Conservation (phyloP, 164 flowering plant genomes). For the Stephania japonica region DNA sequence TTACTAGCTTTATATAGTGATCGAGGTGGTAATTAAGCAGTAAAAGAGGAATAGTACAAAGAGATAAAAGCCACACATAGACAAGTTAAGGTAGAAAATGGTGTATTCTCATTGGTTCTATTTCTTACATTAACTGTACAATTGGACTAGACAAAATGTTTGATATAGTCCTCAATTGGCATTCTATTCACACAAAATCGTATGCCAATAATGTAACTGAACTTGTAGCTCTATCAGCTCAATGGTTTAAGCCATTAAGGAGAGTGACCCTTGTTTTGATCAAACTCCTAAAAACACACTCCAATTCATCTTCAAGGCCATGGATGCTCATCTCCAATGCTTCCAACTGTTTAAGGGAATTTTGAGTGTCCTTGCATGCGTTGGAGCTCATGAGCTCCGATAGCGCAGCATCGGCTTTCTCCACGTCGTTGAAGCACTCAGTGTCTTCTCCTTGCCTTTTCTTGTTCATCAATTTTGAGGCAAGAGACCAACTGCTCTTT, state of each 20-base stretch:
- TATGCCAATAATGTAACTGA: no score
- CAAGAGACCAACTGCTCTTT: constrained; percentile 15
- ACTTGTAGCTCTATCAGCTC: no score
- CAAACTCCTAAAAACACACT: constrained; percentile 25
- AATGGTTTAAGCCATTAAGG: constrained; percentile 14
- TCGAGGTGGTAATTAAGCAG: no score
- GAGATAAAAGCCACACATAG: no score
- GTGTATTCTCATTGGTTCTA: no score
- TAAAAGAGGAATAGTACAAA: no score
- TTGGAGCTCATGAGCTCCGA: not conserved
- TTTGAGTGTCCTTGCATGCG: constrained; percentile 7
- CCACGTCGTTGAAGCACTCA: constrained; percentile 14
- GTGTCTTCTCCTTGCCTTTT: constrained; percentile 15
- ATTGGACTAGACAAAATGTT: no score
- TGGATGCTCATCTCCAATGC: constrained; percentile 22
- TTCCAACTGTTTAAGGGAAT: constrained; percentile 12
- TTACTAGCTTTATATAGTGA: no score
- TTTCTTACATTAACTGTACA: no score
- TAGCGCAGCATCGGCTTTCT: constrained; percentile 22
- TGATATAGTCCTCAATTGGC: no score
- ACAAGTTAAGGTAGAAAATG: no score
- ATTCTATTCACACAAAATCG: no score
- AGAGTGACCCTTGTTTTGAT: constrained; percentile 38
- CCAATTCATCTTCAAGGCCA: constrained; percentile 30
- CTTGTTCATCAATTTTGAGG: constrained; percentile 24